Evolutionary conservation across 108 stramenopile genomes (phyloP).

Genomic region (Skeletonema grethae): DNA sequence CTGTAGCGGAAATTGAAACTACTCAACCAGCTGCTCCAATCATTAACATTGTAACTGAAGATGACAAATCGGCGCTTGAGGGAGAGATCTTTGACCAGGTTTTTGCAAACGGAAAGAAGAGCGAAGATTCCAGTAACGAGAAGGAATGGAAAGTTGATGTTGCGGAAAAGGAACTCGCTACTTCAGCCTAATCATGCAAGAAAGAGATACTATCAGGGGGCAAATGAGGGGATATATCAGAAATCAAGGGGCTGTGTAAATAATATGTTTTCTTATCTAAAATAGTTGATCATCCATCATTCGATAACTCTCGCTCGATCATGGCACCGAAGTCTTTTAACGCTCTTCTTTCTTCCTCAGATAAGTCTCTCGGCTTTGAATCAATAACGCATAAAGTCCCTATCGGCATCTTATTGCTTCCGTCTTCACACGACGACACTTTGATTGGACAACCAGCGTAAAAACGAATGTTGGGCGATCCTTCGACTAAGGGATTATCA

Average conservation of each 20-base stretch:
- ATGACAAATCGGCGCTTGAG: conserved; percentile 51
- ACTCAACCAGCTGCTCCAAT: neutral
- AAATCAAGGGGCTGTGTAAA: neutral
- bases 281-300: neutral
- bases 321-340: conserved; percentile 17
- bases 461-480: conserved; percentile 66
- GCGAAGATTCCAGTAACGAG: conserved; percentile 8
- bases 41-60: conserved; percentile 29
- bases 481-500: conserved; percentile 71
- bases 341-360: conserved; percentile 6
- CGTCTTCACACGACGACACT: neutral
- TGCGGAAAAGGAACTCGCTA: conserved; percentile 27
- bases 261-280: conserved; percentile 7
- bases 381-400: conserved; percentile 58
- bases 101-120: conserved; percentile 41
- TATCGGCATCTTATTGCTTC: conserved; percentile 9
- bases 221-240: neutral
- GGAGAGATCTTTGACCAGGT: conserved; percentile 60
- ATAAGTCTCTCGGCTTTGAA: conserved; percentile 29
- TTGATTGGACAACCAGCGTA: conserved; percentile 68
- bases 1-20: conserved; percentile 18
- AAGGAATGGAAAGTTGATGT: conserved; percentile 43
- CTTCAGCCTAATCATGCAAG: neutral
- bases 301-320: conserved; percentile 12
- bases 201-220: neutral